Conservation (phyloP, 2,329 filamentous ascomycete genomes). For the Penicillium italicum region DNA sequence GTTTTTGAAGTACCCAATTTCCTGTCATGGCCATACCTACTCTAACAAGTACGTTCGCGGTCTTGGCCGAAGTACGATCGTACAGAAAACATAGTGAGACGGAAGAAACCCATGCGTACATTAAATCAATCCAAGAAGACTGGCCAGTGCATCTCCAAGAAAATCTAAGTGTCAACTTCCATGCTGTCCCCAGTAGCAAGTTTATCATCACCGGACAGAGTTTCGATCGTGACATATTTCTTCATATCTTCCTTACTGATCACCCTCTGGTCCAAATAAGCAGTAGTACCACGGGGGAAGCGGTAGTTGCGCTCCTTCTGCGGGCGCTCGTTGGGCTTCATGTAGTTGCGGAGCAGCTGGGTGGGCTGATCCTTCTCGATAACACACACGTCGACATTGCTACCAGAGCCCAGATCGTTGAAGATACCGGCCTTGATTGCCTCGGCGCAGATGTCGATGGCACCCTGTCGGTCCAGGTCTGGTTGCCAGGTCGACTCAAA, state of each 20-base stretch:
- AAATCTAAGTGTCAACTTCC: slow-evolving; percentile 56
- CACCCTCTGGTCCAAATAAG: slow-evolving; percentile 91
- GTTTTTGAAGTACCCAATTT: not conserved
- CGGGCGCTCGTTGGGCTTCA: slow-evolving; percentile 85
- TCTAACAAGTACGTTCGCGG: not conserved
- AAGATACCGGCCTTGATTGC: slow-evolving; percentile 97
- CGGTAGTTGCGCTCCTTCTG: slow-evolving; percentile 91
- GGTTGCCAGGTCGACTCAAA: slow-evolving; percentile 96
- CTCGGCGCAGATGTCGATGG: slow-evolving; percentile 76
- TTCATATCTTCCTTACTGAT: slow-evolving; percentile 91
- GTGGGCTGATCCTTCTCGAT: slow-evolving; percentile 96
- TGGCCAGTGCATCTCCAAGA: slow-evolving; percentile 10
- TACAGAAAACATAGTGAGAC: slow-evolving; percentile 8
- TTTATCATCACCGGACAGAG: slow-evolving; percentile 68
- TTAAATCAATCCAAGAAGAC: slow-evolving; percentile 16
- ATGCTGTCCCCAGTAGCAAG: slow-evolving; percentile 59
- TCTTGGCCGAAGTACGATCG: slow-evolving; percentile 4
- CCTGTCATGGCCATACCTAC: not conserved
- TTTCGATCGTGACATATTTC: slow-evolving; percentile 89
- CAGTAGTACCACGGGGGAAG: slow-evolving; percentile 89
- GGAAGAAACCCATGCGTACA: slow-evolving; percentile 14
- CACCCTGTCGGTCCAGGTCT: slow-evolving; percentile 70
- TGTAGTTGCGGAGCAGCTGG: slow-evolving; percentile 78
- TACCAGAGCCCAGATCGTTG: slow-evolving; percentile 95
- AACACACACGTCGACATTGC: slow-evolving; percentile 94